phyloP scores from a whole-genome alignment of 176 grass and related monocot species.

The Metroxylon sagu region DNA sequence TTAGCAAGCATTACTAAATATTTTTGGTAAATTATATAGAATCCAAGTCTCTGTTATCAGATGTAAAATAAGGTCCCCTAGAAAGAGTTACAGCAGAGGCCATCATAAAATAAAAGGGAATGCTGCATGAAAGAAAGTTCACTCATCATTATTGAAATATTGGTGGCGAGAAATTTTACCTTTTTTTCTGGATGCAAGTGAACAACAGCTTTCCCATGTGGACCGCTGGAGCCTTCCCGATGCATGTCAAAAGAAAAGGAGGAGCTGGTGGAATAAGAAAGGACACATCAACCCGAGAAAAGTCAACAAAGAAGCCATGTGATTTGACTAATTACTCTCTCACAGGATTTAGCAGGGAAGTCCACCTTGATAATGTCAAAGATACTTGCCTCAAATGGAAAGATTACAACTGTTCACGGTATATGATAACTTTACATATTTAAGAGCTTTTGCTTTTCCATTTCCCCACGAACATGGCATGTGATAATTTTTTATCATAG shows the following conservation, averaged over 20 bases:
- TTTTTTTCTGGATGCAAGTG: neutral
- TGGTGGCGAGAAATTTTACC: neutral
- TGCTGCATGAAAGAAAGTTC: no score
- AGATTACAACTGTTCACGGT: conserved; percentile 21
- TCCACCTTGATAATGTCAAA: conserved; percentile 1
- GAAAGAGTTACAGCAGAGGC: no score
- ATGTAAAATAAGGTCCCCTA: no score
- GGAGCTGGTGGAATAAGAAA: conserved; percentile 3
- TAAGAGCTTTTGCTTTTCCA: neutral
- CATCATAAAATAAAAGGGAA: no score
- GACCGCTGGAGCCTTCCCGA: conserved; percentile 2
- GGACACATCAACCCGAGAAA: conserved; percentile 2
- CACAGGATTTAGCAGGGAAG: neutral
- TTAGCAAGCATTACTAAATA: no score
- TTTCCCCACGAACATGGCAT: conserved; percentile 13
- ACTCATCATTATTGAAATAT: neutral
- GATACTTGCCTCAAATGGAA: conserved; percentile 32
- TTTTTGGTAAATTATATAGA: no score
- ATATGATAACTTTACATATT: neutral
- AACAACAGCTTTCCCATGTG: neutral
- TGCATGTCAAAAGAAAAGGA: conserved; percentile 19
- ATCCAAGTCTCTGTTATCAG: no score
- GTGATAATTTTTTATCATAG: conserved; percentile 30
- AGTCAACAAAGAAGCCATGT: conserved; percentile 13
- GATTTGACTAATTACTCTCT: conserved; percentile 18